phyloP scores from a whole-genome alignment of 257 asterid species.

The Cynanchum wilfordii region DNA sequence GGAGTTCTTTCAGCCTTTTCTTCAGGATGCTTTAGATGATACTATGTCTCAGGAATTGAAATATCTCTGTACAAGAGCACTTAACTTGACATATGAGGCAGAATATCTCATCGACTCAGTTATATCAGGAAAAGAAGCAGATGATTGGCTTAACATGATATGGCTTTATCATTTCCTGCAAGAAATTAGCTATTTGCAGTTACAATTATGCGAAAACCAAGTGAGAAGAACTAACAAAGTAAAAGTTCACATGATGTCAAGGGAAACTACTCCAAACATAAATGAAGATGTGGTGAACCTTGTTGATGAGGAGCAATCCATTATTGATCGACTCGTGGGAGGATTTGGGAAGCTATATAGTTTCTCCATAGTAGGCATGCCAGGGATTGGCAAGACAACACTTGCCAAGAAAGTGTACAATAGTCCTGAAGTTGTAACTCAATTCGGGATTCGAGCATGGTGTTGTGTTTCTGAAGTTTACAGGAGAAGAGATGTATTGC shows the following conservation, averaged over 20 bases:
- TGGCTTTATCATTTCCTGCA: background rate
- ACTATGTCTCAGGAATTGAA: background rate
- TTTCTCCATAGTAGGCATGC: background rate
- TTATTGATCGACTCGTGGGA: background rate
- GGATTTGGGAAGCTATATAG: background rate
- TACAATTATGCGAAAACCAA: background rate
- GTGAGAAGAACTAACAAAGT: background rate
- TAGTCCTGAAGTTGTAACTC: no score
- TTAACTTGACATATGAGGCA: conserved; percentile 4
- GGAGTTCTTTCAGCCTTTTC: background rate
- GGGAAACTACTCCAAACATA: background rate
- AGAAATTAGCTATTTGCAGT: background rate
- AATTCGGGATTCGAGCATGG: no score
- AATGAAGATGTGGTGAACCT: conserved; percentile 1
- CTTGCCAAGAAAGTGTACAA: no score
- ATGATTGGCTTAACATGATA: background rate
- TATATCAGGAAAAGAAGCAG: background rate
- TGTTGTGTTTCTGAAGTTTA: no score
- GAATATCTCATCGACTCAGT: conserved; percentile 10
- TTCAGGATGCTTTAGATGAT: background rate
- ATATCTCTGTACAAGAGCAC: no score
- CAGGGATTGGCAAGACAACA: no score
- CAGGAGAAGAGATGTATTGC: no score
- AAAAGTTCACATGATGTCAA: background rate
- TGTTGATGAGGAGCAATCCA: background rate